Evolutionary conservation across 1,284 basidiomycete genomes (phyloP).

Genomic region (Blastosporella zonata): DNA sequence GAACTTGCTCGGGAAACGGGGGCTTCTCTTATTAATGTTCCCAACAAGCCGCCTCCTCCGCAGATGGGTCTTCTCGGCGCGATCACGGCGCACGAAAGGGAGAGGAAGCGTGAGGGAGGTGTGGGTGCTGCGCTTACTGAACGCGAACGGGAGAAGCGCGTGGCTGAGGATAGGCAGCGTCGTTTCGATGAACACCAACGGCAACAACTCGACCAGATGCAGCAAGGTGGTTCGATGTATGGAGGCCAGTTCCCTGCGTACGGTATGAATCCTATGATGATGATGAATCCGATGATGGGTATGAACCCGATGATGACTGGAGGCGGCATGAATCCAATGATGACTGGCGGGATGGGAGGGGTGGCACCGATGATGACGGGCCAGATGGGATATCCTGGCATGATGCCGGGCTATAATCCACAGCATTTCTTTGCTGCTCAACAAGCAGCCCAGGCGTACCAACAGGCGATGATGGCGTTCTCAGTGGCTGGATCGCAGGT

Average conservation of each 20-base stretch:
- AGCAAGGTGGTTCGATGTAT: conserved; percentile 72
- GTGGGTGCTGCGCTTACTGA: conserved; percentile 94
- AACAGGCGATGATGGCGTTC: conserved; percentile 88
- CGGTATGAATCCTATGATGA: conserved; percentile 55
- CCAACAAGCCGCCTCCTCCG: conserved; percentile 91
- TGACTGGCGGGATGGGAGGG: conserved; percentile 35
- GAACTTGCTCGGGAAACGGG: conserved; percentile 89
- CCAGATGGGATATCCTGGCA: conserved; percentile 58
- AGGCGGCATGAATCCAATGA: conserved; percentile 41
- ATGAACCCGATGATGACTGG: conserved; percentile 56
- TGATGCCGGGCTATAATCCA: conserved; percentile 70
- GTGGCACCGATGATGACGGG: conserved; percentile 57
- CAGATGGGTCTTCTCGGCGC: conserved; percentile 95
- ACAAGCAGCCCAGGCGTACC: conserved; percentile 86
- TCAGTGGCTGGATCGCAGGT: conserved; percentile 75
- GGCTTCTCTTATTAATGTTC: conserved; percentile 89
- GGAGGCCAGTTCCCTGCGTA: conserved; percentile 44
- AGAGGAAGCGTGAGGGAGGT: conserved; percentile 91
- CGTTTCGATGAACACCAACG: conserved; percentile 88
- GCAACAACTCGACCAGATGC: conserved; percentile 86
- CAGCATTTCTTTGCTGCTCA: conserved; percentile 91
- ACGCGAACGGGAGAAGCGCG: conserved; percentile 86
- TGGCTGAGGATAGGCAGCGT: conserved; percentile 89
- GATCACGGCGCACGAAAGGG: conserved; percentile 92
- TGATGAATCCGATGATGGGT: conserved; percentile 54